Evolutionary conservation across 2,329 filamentous ascomycete genomes (phyloP), one percentile per base, ranked within the genome.

Genomic region (Coniella vitis): DNA sequence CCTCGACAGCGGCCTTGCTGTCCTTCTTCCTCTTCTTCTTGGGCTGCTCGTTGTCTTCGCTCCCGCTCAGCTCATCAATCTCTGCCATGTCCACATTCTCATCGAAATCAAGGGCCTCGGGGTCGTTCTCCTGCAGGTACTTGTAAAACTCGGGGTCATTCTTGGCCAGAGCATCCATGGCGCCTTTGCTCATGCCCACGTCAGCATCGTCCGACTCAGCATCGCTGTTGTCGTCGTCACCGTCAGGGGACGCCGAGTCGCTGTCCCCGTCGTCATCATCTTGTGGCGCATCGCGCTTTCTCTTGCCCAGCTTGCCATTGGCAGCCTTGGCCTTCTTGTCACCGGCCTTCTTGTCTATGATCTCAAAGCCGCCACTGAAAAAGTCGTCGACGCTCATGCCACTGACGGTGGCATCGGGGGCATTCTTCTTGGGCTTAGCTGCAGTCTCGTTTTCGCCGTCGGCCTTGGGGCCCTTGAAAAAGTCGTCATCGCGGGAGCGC

Each of bases 121-220:
- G 85, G 63, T 98, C 93, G 64, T 98, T 95, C 64, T 96, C 90
- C 67, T 95, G 84, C 52, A 98, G 73, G 65, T 93, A 96, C 67
- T 95, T 94, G 81, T 95, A 97, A 69, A 98, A 98, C 56, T 95
- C 93, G 7, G 94, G 94, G 59, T 98, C 93, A 63, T 95, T 95
- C 62, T 94, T 79, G 40, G 89, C 89, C 57, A 98, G 77, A 5
- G 85, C 86, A 55, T 90, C 86, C 69, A 98, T 83, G 60, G 93
- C 85, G 59, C 81, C 76, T 70, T 90, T 90, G 71, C 87, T 91
- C 70, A 87, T 87, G 59, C 84, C 86, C 41, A 78, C 69, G 51
- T 83, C 84, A 48, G 71, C 77, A 17, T 71, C 73, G n/a, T 74
- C 77, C 8, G 65, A 75, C 25, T 76, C 73, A 2, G 34, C 45